A percentile compares a stretch with the other conserved stretches of the same genome.
Evolutionary conservation across 257 asterid species (phyloP).

Genomic region (Solanum paucissectum): DNA sequence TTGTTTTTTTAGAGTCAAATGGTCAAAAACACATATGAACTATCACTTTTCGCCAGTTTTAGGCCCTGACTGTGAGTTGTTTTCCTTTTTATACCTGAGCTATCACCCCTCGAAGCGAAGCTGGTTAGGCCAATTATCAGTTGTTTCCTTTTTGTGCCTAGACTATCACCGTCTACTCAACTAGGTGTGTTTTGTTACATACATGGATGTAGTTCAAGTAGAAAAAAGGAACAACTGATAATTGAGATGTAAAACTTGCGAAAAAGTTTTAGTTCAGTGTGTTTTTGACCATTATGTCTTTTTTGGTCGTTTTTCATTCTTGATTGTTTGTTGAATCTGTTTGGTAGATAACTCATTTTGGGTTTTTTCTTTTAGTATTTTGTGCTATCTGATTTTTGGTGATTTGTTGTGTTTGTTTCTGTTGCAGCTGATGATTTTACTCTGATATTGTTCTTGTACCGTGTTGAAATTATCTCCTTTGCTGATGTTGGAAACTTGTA

Average conservation of each 20-base stretch:
- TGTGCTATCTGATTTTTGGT: background rate
- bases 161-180: background rate
- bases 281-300: background rate
- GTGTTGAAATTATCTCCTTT: background rate
- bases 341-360: background rate
- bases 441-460: background rate
- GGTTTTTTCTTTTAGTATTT: background rate
- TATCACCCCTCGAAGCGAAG: background rate
- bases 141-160: background rate
- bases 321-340: background rate
- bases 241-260: background rate
- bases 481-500: background rate
- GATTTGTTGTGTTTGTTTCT: background rate
- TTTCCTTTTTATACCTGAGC: background rate
- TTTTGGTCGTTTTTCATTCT: background rate
- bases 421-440: background rate
- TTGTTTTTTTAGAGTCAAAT: background rate
- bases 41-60: background rate
- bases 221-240: background rate
- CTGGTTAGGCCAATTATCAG: background rate
- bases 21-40: background rate
- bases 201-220: background rate
- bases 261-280: background rate
- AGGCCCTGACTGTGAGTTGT: background rate
- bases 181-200: background rate